Conservation (phyloP, 805 yeast genomes). For the Candida chauliodis region DNA sequence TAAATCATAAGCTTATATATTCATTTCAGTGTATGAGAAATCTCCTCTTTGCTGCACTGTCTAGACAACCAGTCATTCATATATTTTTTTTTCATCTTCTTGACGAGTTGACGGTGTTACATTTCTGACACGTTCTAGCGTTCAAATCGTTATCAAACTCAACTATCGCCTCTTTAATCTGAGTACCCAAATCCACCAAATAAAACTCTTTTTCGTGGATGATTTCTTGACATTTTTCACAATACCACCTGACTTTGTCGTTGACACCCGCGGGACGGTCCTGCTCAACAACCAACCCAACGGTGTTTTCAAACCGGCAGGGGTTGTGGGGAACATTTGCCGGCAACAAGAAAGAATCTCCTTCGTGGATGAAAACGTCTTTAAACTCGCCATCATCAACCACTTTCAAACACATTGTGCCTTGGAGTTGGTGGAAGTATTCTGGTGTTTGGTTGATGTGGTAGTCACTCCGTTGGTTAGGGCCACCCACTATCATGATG, state of each 20-base stretch:
- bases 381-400: slow-evolving; percentile 68
- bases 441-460: slow-evolving; percentile 94
- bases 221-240: slow-evolving; percentile 60
- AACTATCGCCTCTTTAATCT: slow-evolving; percentile 78
- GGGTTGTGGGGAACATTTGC: slow-evolving; percentile 88
- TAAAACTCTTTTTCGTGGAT: slow-evolving; percentile 70
- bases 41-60: too few species aligned
- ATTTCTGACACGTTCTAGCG: slow-evolving; percentile 67
- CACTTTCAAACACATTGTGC: slow-evolving; percentile 78
- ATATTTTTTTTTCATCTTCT: not conserved
- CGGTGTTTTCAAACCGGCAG: slow-evolving; percentile 77
- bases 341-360: slow-evolving; percentile 85
- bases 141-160: slow-evolving; percentile 60
- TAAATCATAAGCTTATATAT: too few species aligned
- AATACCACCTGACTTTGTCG: slow-evolving; percentile 87
- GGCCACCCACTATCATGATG: slow-evolving; percentile 95
- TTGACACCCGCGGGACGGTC: slow-evolving; percentile 71
- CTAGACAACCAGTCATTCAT: too few species aligned
- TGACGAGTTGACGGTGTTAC: slow-evolving; percentile 71
- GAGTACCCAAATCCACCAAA: slow-evolving; percentile 82
- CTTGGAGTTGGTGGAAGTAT: slow-evolving; percentile 85
- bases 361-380: slow-evolving; percentile 75
- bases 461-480: slow-evolving; percentile 89
- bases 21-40: too few species aligned
- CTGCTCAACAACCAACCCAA: slow-evolving; percentile 90